Conservation (phyloP, 2,329 filamentous ascomycete species). For the Trichophaea hybrida region DNA sequence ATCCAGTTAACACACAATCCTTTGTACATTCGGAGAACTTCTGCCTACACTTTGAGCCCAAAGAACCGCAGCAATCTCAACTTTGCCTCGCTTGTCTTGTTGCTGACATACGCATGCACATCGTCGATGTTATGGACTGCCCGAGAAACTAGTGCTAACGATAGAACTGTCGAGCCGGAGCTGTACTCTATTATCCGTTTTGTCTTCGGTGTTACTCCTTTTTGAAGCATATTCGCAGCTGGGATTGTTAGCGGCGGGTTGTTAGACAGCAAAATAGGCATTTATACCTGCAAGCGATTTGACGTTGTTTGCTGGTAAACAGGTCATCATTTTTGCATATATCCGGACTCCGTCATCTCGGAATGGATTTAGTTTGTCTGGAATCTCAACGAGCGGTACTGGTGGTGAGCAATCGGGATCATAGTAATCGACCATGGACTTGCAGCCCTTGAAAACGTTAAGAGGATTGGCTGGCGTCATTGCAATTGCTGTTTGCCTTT, state of each 20-base stretch:
- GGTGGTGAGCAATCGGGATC: constrained; percentile 44
- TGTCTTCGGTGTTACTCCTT: constrained; percentile 34
- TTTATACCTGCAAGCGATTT: constrained; percentile 44
- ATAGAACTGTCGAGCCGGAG: constrained; percentile 48
- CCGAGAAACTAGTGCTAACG: constrained; percentile 42
- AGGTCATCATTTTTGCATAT: constrained; percentile 52
- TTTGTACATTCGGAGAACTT: not conserved
- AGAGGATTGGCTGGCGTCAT: constrained; percentile 29
- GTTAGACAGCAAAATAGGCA: not conserved
- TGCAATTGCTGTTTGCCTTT: not conserved
- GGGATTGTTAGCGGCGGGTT: not conserved
- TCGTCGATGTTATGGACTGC: constrained; percentile 40
- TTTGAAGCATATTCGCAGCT: constrained; percentile 40
- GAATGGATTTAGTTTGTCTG: constrained; percentile 43
- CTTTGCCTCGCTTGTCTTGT: constrained; percentile 43
- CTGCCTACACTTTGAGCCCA: constrained; percentile 38
- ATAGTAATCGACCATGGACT: constrained; percentile 45
- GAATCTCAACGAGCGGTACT: constrained; percentile 48
- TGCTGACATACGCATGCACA: constrained; percentile 42
- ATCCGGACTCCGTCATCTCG: constrained; percentile 45
- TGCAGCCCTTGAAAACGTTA: constrained; percentile 45
- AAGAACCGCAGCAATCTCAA: constrained; percentile 46
- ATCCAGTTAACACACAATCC: not conserved
- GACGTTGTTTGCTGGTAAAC: constrained; percentile 50
- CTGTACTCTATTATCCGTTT: constrained; percentile 46